Base-by-base conservation (phyloP, 169 alveolate genomes). In the Toxoplasma gondii region DNA sequence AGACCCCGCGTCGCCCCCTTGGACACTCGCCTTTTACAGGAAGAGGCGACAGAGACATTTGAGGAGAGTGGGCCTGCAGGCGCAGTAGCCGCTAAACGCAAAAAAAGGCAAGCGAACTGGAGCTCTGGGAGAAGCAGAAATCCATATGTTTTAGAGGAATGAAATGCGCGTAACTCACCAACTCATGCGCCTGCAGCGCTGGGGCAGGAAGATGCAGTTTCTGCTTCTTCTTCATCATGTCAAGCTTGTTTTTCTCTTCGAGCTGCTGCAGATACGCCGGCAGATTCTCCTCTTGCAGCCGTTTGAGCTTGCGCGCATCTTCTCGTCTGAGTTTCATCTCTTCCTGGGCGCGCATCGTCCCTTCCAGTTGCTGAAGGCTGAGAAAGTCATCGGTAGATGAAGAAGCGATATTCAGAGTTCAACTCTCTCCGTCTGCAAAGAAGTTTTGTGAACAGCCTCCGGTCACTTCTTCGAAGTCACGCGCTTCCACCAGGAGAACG, bases 301-400 rank as follows among this genome's bases (percentile, higher is more conserved):
- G 97, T 96, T 98, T 98, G 95, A 98, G 96, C 94, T 97, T 98
- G 90, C 99, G 97, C 86, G 97, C 97, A 93, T 99, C 99, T 53
- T 98, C 98, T 83, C 97, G 98, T 96, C 97, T 96, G 92, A 92
- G 97, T 92, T 92, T 97, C 93, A 97, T 97, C 97, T 98, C 99
- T 88, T 98, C 99, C 70, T 98, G 98, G 92, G 98, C 99, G 93
- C 99, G 97, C 91, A 98, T 96, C 88, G 96, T 95, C 31, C 98
- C 98, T 90, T 98, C 99, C 92, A 98, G 95, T 90, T 98, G 97
- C 93, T 97, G 96, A 45, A 97, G 87, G 95, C 98, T 95, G 88
- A 29, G 4, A 43, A 93, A 29, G 54, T n/a, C 58, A 53, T 22
- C 31, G 70, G 70, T 17, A 58, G 24, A 17, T 17, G 70, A 58